These are phyloP conservation scores for Dissophora globulifera DNA, from an alignment of 192 early-diverging fungal species.

Conservation along the genomic window DNA sequence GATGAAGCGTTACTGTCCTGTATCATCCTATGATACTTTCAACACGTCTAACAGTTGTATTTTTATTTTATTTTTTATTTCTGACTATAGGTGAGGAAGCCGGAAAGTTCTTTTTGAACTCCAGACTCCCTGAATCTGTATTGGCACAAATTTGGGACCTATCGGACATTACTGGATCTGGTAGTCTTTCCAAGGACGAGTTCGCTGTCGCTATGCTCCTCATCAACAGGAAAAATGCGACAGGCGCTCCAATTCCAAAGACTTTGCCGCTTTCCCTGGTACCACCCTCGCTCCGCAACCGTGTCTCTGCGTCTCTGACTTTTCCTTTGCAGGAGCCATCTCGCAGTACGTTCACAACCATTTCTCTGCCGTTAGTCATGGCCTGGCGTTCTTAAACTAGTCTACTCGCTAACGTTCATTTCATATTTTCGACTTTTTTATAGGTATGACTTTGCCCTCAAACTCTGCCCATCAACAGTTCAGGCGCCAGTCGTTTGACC, in stretches of 20 bases:
- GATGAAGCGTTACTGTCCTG: no score
- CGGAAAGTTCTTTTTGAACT: conserved; percentile 83
- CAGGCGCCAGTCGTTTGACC: conserved; percentile 43
- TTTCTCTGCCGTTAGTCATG: no score
- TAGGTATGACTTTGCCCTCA: conserved; percentile 21
- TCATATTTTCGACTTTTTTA: no score
- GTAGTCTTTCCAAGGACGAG: conserved; percentile 72
- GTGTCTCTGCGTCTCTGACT: conserved; percentile 3
- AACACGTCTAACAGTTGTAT: no score
- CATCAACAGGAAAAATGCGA: conserved; percentile 69
- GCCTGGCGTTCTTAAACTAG: background rate
- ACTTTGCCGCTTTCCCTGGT: conserved; percentile 65
- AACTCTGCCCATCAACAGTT: conserved; percentile 13
- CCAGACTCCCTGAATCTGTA: conserved; percentile 70
- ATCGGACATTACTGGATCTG: conserved; percentile 70
- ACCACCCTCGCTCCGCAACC: conserved; percentile 64
- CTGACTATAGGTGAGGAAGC: conserved; percentile 70
- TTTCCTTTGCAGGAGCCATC: conserved; percentile 16
- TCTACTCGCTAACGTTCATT: background rate
- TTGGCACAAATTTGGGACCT: conserved; percentile 88
- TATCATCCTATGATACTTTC: no score
- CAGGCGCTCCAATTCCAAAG: conserved; percentile 59
- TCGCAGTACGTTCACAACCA: conserved; percentile 24
- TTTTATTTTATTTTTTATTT: no score
- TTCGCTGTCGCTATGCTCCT: conserved; percentile 87